These are phyloP conservation scores for Aegilops tauschii DNA, from an alignment of 176 grass and related monocot genomes.

Conservation along the genomic window DNA sequence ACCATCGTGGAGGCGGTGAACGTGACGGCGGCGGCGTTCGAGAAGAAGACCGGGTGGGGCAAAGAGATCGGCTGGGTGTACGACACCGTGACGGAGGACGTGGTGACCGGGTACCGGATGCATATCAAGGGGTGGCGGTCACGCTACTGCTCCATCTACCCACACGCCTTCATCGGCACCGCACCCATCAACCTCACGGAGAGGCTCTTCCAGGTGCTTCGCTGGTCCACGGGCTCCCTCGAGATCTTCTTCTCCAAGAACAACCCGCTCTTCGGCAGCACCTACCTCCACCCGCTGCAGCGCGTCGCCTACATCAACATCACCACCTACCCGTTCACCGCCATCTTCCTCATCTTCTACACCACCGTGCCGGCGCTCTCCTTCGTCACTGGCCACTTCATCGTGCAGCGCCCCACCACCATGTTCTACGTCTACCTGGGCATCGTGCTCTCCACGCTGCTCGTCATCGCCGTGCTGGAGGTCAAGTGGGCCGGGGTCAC, in stretches of 20 bases:
- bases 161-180: conserved; percentile 78
- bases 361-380: conserved; percentile 87
- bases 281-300: conserved; percentile 76
- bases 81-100: conserved; percentile 75
- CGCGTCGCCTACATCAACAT: conserved; percentile 94
- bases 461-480: conserved; percentile 69
- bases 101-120: conserved; percentile 78
- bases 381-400: conserved; percentile 86
- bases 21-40: conserved; percentile 55
- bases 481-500: conserved; percentile 85
- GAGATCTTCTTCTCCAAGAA: conserved; percentile 97
- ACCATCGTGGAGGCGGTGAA: conserved; percentile 38
- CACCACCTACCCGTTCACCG: conserved; percentile 89
- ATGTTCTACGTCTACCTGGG: conserved; percentile 91
- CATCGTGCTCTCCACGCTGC: conserved; percentile 62
- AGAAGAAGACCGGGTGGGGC: conserved; percentile 70
- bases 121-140: conserved; percentile 80
- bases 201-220: conserved; percentile 72
- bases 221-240: conserved; percentile 77
- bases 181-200: conserved; percentile 80
- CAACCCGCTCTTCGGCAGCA: conserved; percentile 74
- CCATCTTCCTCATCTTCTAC: conserved; percentile 92
- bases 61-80: conserved; percentile 68
- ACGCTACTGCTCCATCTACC: conserved; percentile 73
- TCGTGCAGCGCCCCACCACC: conserved; percentile 74